phyloP scores from a whole-genome alignment of 805 yeast genomes.

The Myxozyma neotropica region DNA sequence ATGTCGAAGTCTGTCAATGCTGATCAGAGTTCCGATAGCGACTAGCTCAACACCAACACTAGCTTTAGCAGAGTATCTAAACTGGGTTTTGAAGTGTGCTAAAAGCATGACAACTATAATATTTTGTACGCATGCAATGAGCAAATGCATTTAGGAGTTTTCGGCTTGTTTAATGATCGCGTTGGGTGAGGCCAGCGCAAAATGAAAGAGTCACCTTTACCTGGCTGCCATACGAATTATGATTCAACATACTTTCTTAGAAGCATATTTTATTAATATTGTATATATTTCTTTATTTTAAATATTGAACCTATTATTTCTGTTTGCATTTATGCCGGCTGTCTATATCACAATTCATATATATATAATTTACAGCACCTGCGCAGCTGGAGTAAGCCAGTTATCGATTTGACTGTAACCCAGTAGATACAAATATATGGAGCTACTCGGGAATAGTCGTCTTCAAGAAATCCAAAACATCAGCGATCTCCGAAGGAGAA shows the following conservation, averaged over 20 bases:
- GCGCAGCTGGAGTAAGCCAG: too few relatives aligned
- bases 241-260: too few relatives aligned
- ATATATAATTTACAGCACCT: neutral
- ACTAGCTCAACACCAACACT: neutral
- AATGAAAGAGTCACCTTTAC: too few relatives aligned
- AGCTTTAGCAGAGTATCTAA: neutral
- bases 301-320: too few relatives aligned
- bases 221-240: too few relatives aligned
- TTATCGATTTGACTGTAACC: too few relatives aligned
- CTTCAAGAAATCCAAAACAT: conserved; percentile 53
- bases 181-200: too few relatives aligned
- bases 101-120: too few relatives aligned
- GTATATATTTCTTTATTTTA: too few relatives aligned
- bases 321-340: too few relatives aligned
- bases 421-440: neutral
- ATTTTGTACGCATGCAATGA: neutral
- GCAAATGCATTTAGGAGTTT: neutral
- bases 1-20: neutral
- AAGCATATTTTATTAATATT: too few relatives aligned
- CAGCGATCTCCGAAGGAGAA: conserved; percentile 64
- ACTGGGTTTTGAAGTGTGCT: neutral
- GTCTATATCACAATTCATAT: too few relatives aligned
- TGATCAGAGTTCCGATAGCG: conserved; percentile 6
- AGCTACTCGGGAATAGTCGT: conserved; percentile 36
- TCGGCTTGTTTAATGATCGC: neutral